phyloP scores from a whole-genome alignment of 1,139 yeast species.

The Torulaspora globosa region DNA sequence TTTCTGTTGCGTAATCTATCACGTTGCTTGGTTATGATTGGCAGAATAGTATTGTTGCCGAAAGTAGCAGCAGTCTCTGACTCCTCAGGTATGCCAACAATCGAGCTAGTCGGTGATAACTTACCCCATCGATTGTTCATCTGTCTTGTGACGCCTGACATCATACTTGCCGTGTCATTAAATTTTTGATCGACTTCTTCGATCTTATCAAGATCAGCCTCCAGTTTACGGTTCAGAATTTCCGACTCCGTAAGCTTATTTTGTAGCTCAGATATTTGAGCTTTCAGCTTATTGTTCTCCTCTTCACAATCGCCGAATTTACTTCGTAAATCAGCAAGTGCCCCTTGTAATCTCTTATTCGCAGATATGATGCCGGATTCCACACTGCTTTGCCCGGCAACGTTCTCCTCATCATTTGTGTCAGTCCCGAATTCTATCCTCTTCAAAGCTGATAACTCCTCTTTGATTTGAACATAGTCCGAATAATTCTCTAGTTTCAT shows the following conservation, averaged over 20 bases:
- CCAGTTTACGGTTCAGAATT: constrained; percentile 55
- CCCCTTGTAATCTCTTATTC: constrained; percentile 43
- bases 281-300: constrained; percentile 22
- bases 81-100: constrained; percentile 44
- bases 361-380: constrained; percentile 41
- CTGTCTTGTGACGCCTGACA: constrained; percentile 54
- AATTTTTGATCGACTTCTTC: constrained; percentile 38
- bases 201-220: constrained; percentile 62
- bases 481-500: constrained; percentile 44
- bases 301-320: constrained; percentile 30
- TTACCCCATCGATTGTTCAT: constrained; percentile 42
- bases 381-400: constrained; percentile 26
- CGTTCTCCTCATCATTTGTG: constrained; percentile 32
- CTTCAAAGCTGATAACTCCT: constrained; percentile 66
- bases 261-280: constrained; percentile 33
- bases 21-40: constrained; percentile 89
- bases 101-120: constrained; percentile 49
- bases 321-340: constrained; percentile 37
- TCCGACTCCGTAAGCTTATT: constrained; percentile 44
- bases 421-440: constrained; percentile 64
- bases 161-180: constrained; percentile 63
- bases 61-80: constrained; percentile 21
- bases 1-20: constrained; percentile 83
- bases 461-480: constrained; percentile 75
- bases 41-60: constrained; percentile 52